Base-by-base conservation (phyloP, 805 yeast species). In the Cyberlindnera misumaiensis region DNA sequence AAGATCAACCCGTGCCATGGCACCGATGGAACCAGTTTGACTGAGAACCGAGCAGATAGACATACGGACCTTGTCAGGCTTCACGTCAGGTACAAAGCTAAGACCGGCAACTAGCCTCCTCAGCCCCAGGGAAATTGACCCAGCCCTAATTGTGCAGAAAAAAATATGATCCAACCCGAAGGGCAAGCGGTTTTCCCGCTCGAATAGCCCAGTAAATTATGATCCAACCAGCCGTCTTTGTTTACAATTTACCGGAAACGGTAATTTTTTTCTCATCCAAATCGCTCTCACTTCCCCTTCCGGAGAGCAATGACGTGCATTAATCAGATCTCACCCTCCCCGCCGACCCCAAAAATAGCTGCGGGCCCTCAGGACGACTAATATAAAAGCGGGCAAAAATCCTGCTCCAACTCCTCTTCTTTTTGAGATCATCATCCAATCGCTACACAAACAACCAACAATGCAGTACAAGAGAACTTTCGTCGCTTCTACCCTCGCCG, bases 401-500 rank as follows among this genome's bases (percentile, higher is more conserved):
- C 28, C 28, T 27, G 7, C 28, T 27, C 14, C 14, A 2, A 8
- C 2, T 7, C 2, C 3, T 2, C 5, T 3, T 27, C 11, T 3
- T 24, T 14, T 34, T 36, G 20, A 24, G 5, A 13, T 28, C 22
- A 24, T 28, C 28, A 26, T 12, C 28, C 26, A 24, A n/a, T 29
- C 28, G 30, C 37, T 30, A 11, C 26, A 28, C 33, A 36, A n/a
- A 22, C 24, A 32, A 11, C 9, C n/a, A 33, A 62, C 25, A 55
- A 67, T 67, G 73, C 73, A 67, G 62, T 67, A 64, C 65, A 67
- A 62, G 53, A 57, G 52, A 40, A 48, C 64, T 32, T 34, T 46
- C 17, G 56, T 61, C 45, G 58, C 70, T 38, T 65, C 77, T 47
- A 58, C 78, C 31, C 67, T 73, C 40, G 59, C 74, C 16, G 49